Evolutionary conservation across 306 rosid genomes (phyloP).

Genomic region (Ammopiptanthus mongolicus): DNA sequence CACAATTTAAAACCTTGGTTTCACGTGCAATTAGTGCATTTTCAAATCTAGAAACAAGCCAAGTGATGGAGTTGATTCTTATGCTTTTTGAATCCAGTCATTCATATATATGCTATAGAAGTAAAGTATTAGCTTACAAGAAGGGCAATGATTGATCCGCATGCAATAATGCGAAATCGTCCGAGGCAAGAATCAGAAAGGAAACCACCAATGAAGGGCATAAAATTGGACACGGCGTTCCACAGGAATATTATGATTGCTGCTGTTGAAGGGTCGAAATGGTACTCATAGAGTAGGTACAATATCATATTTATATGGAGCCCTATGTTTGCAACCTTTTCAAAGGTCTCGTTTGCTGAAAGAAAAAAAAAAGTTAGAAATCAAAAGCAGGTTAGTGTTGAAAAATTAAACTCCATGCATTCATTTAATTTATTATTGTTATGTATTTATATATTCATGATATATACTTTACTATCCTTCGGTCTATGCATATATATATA

Average conservation of each 20-base stretch:
- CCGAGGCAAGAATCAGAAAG: slow-evolving; percentile 73
- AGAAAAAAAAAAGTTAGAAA: not conserved
- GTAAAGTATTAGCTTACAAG: slow-evolving; percentile 32
- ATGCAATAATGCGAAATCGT: slow-evolving; percentile 57
- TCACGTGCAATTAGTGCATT: too few relatives aligned
- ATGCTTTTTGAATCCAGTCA: not conserved
- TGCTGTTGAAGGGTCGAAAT: slow-evolving; percentile 37
- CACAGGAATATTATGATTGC: slow-evolving; percentile 46
- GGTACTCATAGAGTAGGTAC: slow-evolving; percentile 49
- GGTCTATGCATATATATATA: not conserved
- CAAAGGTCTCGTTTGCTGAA: slow-evolving; percentile 76
- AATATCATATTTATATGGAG: slow-evolving; percentile 61
- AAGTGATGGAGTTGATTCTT: not conserved
- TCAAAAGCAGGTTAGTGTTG: not conserved
- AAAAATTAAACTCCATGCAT: not conserved
- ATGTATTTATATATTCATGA: too few relatives aligned
- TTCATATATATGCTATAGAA: not conserved
- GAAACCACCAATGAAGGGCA: slow-evolving; percentile 65
- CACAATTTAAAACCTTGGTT: too few relatives aligned
- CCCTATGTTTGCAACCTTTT: slow-evolving; percentile 65
- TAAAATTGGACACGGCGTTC: slow-evolving; percentile 38
- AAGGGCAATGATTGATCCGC: slow-evolving; percentile 38
- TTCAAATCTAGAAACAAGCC: too few relatives aligned
- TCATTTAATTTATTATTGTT: too few relatives aligned
- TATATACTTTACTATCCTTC: not conserved